phyloP scores from a whole-genome alignment of 805 yeast species.

The Priceomyces medius region DNA sequence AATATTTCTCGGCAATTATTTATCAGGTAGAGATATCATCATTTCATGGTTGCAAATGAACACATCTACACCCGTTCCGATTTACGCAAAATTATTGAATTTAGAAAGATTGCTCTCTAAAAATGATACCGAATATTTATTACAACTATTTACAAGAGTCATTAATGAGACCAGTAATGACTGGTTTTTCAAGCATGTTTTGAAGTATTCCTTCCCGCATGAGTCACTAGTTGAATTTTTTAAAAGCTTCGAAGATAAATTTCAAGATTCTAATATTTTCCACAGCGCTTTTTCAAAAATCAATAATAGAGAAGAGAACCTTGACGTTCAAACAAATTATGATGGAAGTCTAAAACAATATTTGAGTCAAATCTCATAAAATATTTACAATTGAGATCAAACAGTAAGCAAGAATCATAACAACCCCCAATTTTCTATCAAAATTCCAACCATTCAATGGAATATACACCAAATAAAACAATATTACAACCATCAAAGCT shows the following conservation, averaged over 20 bases:
- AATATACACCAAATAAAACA: slow-evolving; percentile 23
- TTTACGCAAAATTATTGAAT: slow-evolving; percentile 42
- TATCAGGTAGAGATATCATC: slow-evolving; percentile 38
- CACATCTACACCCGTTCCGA: slow-evolving; percentile 28
- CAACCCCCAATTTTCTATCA: slow-evolving; percentile 28
- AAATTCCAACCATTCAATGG: slow-evolving; percentile 35
- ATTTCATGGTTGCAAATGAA: slow-evolving; percentile 24
- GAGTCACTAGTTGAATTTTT: slow-evolving; percentile 22
- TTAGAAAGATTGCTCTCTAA: slow-evolving; percentile 36
- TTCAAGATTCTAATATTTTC: slow-evolving; percentile 8
- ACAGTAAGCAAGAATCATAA: slow-evolving; percentile 22
- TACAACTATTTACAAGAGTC: slow-evolving; percentile 26
- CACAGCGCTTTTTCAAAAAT: not conserved
- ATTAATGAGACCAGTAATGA: slow-evolving; percentile 33
- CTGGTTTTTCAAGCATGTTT: slow-evolving; percentile 33
- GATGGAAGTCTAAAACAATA: slow-evolving; percentile 1
- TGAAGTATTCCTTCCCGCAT: slow-evolving; percentile 21
- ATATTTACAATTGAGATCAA: slow-evolving; percentile 19
- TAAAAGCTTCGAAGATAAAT: slow-evolving; percentile 17
- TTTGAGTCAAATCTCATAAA: slow-evolving; percentile 6
- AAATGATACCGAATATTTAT: slow-evolving; percentile 23
- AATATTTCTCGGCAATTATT: slow-evolving; percentile 32
- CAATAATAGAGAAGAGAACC: not conserved
- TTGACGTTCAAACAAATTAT: not conserved
- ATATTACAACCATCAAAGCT: slow-evolving; percentile 23